Conservation (phyloP, 2,329 filamentous ascomycete species). For the Neodidymelliopsis sp. region DNA sequence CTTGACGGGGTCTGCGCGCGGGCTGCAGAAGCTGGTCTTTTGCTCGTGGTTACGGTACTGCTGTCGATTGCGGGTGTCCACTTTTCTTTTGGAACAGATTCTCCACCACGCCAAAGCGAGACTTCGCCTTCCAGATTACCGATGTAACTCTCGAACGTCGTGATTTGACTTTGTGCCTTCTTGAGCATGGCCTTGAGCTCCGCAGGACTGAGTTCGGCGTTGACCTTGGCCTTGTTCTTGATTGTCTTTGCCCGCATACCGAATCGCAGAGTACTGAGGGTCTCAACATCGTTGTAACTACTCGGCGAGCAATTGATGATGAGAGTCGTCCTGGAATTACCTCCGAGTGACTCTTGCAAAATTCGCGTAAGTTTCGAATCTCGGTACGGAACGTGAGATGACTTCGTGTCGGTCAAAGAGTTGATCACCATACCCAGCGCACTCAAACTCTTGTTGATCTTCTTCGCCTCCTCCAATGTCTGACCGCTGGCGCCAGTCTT, state of each 20-base stretch:
- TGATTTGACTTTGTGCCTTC: constrained; percentile 89
- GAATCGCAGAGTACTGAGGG: constrained; percentile 88
- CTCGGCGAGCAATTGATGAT: constrained; percentile 99
- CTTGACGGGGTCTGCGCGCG: constrained; percentile 69
- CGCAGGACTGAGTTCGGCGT: constrained; percentile 92
- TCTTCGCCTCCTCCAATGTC: constrained; percentile 97
- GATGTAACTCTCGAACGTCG: constrained; percentile 88
- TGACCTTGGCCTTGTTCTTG: constrained; percentile 99
- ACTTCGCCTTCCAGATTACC: constrained; percentile 84
- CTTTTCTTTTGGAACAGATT: constrained; percentile 84
- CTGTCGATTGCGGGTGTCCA: constrained; percentile 76
- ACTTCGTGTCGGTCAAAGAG: constrained; percentile 94
- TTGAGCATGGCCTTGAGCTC: constrained; percentile 93
- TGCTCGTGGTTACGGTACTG: constrained; percentile 59
- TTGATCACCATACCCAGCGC: constrained; percentile 99
- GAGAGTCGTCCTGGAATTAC: constrained; percentile 96
- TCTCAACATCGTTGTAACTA: constrained; percentile 97
- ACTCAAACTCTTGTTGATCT: constrained; percentile 99
- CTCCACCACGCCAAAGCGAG: constrained; percentile 84
- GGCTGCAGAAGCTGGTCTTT: constrained; percentile 58
- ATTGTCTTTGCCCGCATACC: constrained; percentile 97
- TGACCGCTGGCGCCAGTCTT: constrained; percentile 98
- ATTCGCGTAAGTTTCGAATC: constrained; percentile 98
- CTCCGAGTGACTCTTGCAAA: constrained; percentile 93
- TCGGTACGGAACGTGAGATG: constrained; percentile 92